These are phyloP conservation scores for Tricladium varicosporioides DNA, from an alignment of 2,329 filamentous ascomycete genomes.

Conservation along the genomic window DNA sequence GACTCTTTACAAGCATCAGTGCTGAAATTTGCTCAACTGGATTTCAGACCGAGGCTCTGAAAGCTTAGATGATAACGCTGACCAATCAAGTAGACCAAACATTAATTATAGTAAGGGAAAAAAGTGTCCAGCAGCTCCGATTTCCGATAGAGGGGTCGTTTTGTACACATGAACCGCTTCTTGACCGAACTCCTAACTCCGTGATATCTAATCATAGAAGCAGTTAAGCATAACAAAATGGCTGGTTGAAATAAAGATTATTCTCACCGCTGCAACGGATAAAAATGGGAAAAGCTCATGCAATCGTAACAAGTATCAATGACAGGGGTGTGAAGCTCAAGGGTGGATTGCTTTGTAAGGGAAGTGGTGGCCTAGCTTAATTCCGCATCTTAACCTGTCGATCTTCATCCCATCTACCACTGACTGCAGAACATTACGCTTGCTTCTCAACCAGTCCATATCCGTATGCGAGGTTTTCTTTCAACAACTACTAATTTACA, in stretches of 20 bases:
- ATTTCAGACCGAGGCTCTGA: constrained; percentile 4
- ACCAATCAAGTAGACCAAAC: constrained; percentile 7
- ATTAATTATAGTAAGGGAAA: background rate
- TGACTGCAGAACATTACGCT: background rate
- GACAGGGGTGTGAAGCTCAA: background rate
- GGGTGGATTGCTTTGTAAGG: background rate
- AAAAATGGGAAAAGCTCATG: background rate
- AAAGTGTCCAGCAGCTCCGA: background rate
- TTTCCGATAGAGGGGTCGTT: background rate
- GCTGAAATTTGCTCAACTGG: background rate
- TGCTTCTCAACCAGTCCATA: background rate
- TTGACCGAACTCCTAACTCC: no score
- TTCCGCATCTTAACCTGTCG: background rate
- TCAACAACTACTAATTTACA: no score
- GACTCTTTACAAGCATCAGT: background rate
- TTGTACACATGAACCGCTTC: no score
- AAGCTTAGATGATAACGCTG: constrained; percentile 11
- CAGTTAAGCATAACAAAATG: no score
- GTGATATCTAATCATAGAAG: no score
- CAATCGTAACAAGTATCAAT: background rate
- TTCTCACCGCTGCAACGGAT: background rate
- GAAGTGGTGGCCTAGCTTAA: background rate
- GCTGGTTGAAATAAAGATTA: no score
- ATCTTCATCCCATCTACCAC: background rate
- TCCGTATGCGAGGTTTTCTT: background rate